Evolutionary conservation across 2,329 filamentous ascomycete species (phyloP), one percentile per base, ranked within the genome.

Genomic region (Fusarium succisae): DNA sequence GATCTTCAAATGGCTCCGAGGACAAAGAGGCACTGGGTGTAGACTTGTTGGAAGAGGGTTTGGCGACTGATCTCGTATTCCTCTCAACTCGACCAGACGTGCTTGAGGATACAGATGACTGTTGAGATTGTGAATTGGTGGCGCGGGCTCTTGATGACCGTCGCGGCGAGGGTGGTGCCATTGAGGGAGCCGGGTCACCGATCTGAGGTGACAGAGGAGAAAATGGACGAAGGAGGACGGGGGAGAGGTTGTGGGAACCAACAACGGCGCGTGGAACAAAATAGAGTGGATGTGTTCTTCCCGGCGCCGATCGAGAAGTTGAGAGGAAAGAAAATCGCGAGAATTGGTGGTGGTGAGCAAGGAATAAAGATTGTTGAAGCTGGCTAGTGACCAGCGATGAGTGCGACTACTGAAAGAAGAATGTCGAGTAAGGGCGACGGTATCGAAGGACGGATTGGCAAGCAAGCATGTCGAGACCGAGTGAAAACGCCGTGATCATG

Each of bases 101-200:
- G 79, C 92, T 93, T 69, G 91, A 95, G 47, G 94, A 96, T 56
- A 93, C 91, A 72, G 93, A 94, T 73, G 93, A 94, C 78, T 94
- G 92, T 78, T 94, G 91, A 78, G 92, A 91, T 84, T 91, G 90
- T 79, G 91, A 89, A 86, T 95, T 93, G 78, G 90, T 91, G 80
- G 91, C 91, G 81, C 94, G 93, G 86, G 94, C 94, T 89, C 96
- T 92, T 84, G 95, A 96, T 80, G 95, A 98, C 82, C 96, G 94
- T 85, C 96, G 93, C 82, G 93, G 94, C 81, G 93, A 89, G 78
- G 85, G 85, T 80, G 86, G 88, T 87, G 89, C 88, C 89, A 90
- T 89, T 86, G 85, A 86, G 82, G 55, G 66, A 66, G 76, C 60
- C 64, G 63, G 70, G 60, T 66, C 76, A 72, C 74, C 76, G 74